A percentile compares a stretch with the other conserved stretches of the same genome.
Evolutionary conservation across 2,329 filamentous ascomycete species (phyloP).

Genomic region (Fusarium dimerum): DNA sequence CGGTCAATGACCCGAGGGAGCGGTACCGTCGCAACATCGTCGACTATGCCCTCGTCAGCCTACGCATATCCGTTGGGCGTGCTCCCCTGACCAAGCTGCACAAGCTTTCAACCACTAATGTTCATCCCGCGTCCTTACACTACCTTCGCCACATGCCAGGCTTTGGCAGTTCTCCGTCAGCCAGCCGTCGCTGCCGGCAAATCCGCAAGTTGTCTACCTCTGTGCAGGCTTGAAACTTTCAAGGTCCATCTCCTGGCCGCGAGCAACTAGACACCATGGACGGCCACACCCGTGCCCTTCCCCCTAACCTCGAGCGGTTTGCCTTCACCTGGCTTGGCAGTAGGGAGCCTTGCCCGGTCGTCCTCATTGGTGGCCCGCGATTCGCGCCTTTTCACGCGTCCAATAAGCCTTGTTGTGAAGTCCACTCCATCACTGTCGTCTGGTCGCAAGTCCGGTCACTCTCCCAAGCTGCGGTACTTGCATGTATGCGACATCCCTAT

Average conservation of each 20-base stretch:
- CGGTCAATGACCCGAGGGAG: slow-evolving; percentile 66
- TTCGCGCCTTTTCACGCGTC: slow-evolving; percentile 56
- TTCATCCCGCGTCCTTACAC: slow-evolving; percentile 74
- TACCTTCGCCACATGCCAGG: slow-evolving; percentile 76
- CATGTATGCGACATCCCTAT: slow-evolving; percentile 72
- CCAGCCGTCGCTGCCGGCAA: slow-evolving; percentile 73
- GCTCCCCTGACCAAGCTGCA: slow-evolving; percentile 65
- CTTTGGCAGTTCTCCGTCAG: slow-evolving; percentile 73
- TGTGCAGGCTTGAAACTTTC: slow-evolving; percentile 70
- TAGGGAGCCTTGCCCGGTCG: slow-evolving; percentile 73
- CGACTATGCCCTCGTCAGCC: slow-evolving; percentile 85
- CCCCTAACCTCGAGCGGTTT: slow-evolving; percentile 66
- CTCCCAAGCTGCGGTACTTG: slow-evolving; percentile 68
- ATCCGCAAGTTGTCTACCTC: slow-evolving; percentile 73
- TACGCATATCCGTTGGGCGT: slow-evolving; percentile 80
- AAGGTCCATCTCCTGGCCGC: slow-evolving; percentile 57
- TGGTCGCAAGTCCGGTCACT: slow-evolving; percentile 58
- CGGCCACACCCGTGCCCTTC: slow-evolving; percentile 74
- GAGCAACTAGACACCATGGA: slow-evolving; percentile 79
- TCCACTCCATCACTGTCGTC: slow-evolving; percentile 58
- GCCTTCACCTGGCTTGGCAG: slow-evolving; percentile 77
- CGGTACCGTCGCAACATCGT: slow-evolving; percentile 76
- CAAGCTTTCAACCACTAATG: slow-evolving; percentile 69
- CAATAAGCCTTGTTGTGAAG: slow-evolving; percentile 64
- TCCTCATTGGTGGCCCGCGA: slow-evolving; percentile 69